Evolutionary conservation across 1,284 basidiomycete species (phyloP), one percentile per base, ranked within the genome.

Genomic region (Tilletia walkeri): DNA sequence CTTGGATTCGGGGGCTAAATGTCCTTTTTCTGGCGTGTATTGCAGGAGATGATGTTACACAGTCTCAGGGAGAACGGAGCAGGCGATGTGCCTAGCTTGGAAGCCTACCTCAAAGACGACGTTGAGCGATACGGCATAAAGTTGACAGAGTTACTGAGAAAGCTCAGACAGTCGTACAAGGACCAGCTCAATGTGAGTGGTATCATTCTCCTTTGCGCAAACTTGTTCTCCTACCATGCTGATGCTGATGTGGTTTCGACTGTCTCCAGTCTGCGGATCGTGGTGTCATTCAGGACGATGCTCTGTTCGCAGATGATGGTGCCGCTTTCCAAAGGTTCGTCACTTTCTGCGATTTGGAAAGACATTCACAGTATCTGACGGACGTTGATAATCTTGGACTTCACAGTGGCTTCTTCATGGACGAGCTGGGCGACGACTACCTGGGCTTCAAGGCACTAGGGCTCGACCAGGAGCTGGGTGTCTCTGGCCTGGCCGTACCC

Each of bases 381-480:
- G 34, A 39, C 48, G 12, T 56, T 65, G 24, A 20, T 34, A 12
- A 4, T 67, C 53, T 66, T 47, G 70, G 3, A 77, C 41, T 45
- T 45, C 41, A 14, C 91, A 90, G 78, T 94, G 94, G 68, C 90
- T 91, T 75, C 6, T 95, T 95, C 83, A 91, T 93, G 0, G 92
- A 93, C 68, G 88, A 90, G 30, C 87, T 95, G 18, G 94, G 94
- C 48, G 94, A 96, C 78, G 95, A 98, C 84, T 96, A 94, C 85
- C 89, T 98, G 45, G 95, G 94, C 20, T 87, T 97, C 39, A 88
- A 89, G 68, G 93, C 92, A 81, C 85, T 95, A 54, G 95, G 95
- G 24, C 92, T 98, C 70, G 93, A 94, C 66, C 87, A 88, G 59
- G 95, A 97, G 82, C 87, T 92, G 69, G 92, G 93, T n/a, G 85